Evolutionary conservation across 2,329 filamentous ascomycete species (phyloP), one percentile per base, ranked within the genome.

Genomic region (Aspergillus hortae): DNA sequence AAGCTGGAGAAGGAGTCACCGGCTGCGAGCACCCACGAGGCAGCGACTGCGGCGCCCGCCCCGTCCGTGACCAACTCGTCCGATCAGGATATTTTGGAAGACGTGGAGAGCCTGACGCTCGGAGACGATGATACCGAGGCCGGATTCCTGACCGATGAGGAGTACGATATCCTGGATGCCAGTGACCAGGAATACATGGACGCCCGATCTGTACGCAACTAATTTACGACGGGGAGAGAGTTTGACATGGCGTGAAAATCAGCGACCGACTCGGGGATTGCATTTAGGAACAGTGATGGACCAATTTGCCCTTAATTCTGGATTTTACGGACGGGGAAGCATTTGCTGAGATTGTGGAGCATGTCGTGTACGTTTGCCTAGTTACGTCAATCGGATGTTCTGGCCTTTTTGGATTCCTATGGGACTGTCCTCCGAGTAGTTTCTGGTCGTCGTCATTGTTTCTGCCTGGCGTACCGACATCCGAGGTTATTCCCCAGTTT

Each of bases 111-210:
- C 58, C 74, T 85, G 52, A 77, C 80, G 17, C 64, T 79, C 40
- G 76, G 76, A 38, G 76, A 76, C 49, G 68, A 72, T 11, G 67
- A 69, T 6, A 74, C 69, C 19, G 77, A 79, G n/a, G 84, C 88
- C 54, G 89, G 87, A 11, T 96, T 96, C 79, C 75, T 95, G 78
- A 97, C 94, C 0, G 94, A 99, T 58, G 94, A 97, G 71, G 94
- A 99, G 75, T 99, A 97, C 70, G 94, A 99, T 65, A 92, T 97
- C 59, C 84, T 97, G 43, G 91, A 96, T 75, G 92, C 91, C 41
- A 95, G 90, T 53, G 92, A 97, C 61, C 89, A 95, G 70, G 92
- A 97, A 69, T 87, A 82, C 60, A 70, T 84, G 47, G 79, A 80
- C 56, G 83, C 64, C 21, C 61, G 62, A 35, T 64, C 66, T 7